Conservation (phyloP, 1,284 basidiomycete species). For the Tilletia indica region DNA sequence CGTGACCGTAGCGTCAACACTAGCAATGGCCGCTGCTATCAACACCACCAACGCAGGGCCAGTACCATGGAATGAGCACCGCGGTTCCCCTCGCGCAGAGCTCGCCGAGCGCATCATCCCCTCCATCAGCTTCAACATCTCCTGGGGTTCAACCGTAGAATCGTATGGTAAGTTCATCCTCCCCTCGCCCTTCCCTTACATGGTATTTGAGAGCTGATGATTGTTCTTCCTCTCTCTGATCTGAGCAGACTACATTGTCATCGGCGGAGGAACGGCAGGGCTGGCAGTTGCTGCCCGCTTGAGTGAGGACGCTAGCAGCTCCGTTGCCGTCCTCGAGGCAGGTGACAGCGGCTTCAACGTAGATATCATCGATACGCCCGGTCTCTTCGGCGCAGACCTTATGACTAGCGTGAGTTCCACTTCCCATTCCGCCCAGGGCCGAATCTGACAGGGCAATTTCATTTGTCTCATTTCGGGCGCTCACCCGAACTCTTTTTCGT, state of each 20-base stretch:
- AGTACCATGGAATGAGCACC: not conserved
- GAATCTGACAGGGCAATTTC: not conserved
- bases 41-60: not conserved
- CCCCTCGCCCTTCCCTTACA: no score
- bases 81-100: not conserved
- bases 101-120: conserved; percentile 17
- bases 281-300: conserved; percentile 84
- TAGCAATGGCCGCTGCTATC: not conserved
- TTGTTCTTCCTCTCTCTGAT: not conserved
- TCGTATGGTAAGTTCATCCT: not conserved
- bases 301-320: conserved; percentile 63
- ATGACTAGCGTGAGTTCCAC: not conserved
- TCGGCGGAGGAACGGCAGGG: conserved; percentile 90
- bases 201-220: not conserved
- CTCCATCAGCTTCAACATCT: not conserved
- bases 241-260: conserved; percentile 71
- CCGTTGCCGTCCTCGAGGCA: conserved; percentile 68
- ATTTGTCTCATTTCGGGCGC: no score
- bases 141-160: not conserved
- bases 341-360: conserved; percentile 54
- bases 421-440: no score
- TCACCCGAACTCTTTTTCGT: no score
- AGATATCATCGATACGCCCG: conserved; percentile 18
- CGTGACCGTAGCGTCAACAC: not conserved
- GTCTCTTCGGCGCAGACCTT: not conserved